Base-by-base conservation (phyloP, 2,329 filamentous ascomycete species). In the Aureobasidium leucospermi region DNA sequence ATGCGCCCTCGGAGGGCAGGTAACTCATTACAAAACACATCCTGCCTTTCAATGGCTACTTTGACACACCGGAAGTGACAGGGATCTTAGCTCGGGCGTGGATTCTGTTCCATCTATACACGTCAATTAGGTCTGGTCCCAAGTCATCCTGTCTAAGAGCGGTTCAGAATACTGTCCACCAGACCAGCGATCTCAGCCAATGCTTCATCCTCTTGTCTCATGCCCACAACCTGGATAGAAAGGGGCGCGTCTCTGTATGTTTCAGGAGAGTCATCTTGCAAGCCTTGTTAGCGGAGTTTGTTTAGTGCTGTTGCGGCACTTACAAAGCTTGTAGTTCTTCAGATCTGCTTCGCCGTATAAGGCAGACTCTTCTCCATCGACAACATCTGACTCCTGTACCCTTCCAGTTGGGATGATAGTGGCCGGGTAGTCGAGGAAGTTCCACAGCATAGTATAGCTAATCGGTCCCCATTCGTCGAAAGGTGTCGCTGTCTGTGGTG, bases 121-220 rank as follows among this genome's bases (percentile, higher is more conserved):
- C 23, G 2, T 23, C 23, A 23, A 23, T 23, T 23, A 23, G 23
- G 23, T 23, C 23, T 23, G 23, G 23, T 23, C 23, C 23, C 23
- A 23, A 23, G 23, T 23, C 23, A 23, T 23, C 23, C 23, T 23
- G 23, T 23, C 23, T 16, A 46, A 1, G 39, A 41, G 8, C 5
- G 13, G n/a, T 49, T 52, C 15, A 59, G 19, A 11, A 59, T 52
- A n/a, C 11, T n/a, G 13, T 59, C 57, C 9, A 59, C 57, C n/a
- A 59, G 16, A 11, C 15, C 28, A 10, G 36, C 47, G 19, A 59
- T 71, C 31, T 70, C 69, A 7, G 77, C 64, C 9, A 82, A 66
- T 67, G 83, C 81, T 67, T 84, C 81, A 62, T 85, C 82, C 47
- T 81, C 75, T 59, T 78, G 77, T 48, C 77, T 71, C 60, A 80